Base-by-base conservation (phyloP, 768 basidiomycete species). In the Rhodotorula toruloides region DNA sequence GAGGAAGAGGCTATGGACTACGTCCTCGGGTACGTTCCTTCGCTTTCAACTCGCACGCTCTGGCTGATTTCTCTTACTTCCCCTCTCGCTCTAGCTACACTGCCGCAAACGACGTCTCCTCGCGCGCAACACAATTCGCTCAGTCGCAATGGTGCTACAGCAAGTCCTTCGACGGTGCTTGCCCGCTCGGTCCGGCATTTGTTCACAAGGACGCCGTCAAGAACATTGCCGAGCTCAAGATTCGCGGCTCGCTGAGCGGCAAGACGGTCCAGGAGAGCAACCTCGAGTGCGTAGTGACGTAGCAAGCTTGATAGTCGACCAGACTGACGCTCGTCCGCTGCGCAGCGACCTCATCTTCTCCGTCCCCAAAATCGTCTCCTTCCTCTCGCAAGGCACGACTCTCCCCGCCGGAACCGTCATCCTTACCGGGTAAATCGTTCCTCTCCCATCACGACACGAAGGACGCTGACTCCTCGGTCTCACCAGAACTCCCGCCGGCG, bases 321-420 rank as follows among this genome's bases (percentile, higher is more conserved):
- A n/a, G 9, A 17, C 57, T 22, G 11, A 4, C 13, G 7, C 54
- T 37, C 12, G 5, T 6, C 27, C 2, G 27, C 37, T 6, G 3
- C 50, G 50, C 40, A 79, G 77, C 61, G 78, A 78, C 61, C 63
- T 79, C 14, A 79, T 79, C 74, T 79, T 79, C 63, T 67, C 74
- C n/a, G 63, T 77, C 3, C 71, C 76, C 37, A 72, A 76, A 61
- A 74, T 77, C 59, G 67, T 78, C 42, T 74, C 78, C 4, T 76
- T 76, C 73, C 67, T 78, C 32, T 77, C 77, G 0, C 76, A 78
- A 58, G 79, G 79, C 3, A 78, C 79, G 3, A 79, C 78, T 0
- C 69, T 79, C 13, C 68, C 66, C 16, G 66, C 76, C 31, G 79
- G 79, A 2, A 77, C 77, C 14, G 36, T 80, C 36, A 79, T 80